A percentile compares a stretch with the other conserved stretches of the same genome.
phyloP scores from a whole-genome alignment of 2,329 filamentous ascomycete species.

The Didymella pomorum region DNA sequence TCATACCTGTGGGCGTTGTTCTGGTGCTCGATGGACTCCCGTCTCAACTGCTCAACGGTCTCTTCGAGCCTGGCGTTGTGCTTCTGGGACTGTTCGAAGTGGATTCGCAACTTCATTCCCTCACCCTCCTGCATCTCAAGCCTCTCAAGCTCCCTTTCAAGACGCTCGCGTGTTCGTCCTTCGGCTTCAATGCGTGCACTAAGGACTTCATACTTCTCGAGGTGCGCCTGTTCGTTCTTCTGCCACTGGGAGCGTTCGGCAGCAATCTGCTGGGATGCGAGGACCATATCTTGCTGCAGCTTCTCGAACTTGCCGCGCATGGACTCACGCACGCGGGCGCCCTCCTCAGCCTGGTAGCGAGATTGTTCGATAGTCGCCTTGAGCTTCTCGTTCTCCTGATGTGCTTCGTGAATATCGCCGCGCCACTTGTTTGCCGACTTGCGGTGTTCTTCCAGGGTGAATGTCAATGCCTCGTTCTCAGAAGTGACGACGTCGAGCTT shows the following conservation, averaged over 20 bases:
- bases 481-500: constrained; percentile 62
- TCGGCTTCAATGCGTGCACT: constrained; percentile 60
- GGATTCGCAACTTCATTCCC: constrained; percentile 78
- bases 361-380: constrained; percentile 77
- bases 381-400: constrained; percentile 69
- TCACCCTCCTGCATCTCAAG: constrained; percentile 71
- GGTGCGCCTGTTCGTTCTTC: constrained; percentile 69
- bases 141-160: constrained; percentile 57
- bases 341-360: constrained; percentile 82
- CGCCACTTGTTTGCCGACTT: constrained; percentile 67
- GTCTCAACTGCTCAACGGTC: constrained; percentile 60
- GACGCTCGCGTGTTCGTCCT: constrained; percentile 53
- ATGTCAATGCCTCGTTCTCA: constrained; percentile 68
- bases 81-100: constrained; percentile 67
- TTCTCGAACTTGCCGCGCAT: constrained; percentile 86
- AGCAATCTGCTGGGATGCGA: constrained; percentile 78
- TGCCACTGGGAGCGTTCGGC: constrained; percentile 82
- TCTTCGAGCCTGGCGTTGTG: constrained; percentile 72
- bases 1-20: constrained; percentile 73
- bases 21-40: constrained; percentile 76
- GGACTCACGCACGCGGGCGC: constrained; percentile 80
- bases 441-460: constrained; percentile 70
- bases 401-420: constrained; percentile 63
- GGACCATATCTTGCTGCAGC: constrained; percentile 86
- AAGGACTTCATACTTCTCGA: constrained; percentile 62